Conservation (phyloP, 148 eudicot genomes). For the Rhododendron mucronatum region DNA sequence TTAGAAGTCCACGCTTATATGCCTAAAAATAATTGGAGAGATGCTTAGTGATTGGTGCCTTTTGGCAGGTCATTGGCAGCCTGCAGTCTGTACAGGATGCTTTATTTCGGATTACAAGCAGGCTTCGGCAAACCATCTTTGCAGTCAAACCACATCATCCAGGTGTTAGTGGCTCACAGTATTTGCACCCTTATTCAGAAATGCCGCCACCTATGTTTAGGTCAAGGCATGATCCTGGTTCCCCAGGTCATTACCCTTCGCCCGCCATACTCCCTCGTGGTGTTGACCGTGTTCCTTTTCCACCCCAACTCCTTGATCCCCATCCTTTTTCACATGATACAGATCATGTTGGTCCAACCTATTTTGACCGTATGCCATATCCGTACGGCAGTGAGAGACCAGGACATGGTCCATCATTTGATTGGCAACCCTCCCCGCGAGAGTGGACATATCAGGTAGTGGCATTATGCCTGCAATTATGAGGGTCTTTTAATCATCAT, state of each 20-base stretch:
- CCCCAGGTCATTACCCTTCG: constrained; percentile 46
- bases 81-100: constrained; percentile 58
- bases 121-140: constrained; percentile 48
- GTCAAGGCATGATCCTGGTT: constrained; percentile 48
- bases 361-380: constrained; percentile 27
- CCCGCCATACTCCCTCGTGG: constrained; percentile 34
- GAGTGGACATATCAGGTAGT: constrained; percentile 29
- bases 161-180: constrained; percentile 25
- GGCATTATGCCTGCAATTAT: background rate
- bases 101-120: constrained; percentile 52
- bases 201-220: constrained; percentile 46
- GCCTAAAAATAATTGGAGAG: background rate
- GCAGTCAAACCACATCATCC: constrained; percentile 29
- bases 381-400: constrained; percentile 34
- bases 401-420: constrained; percentile 35
- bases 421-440: constrained; percentile 39
- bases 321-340: constrained; percentile 27
- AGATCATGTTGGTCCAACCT: constrained; percentile 32
- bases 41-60: background rate
- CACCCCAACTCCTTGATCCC: constrained; percentile 23
- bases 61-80: constrained; percentile 46
- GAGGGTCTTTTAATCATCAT: background rate
- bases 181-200: constrained; percentile 32
- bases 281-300: constrained; percentile 25
- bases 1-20: background rate